Conservation (phyloP, 768 basidiomycete genomes). For the Mycena albidolilacea region DNA sequence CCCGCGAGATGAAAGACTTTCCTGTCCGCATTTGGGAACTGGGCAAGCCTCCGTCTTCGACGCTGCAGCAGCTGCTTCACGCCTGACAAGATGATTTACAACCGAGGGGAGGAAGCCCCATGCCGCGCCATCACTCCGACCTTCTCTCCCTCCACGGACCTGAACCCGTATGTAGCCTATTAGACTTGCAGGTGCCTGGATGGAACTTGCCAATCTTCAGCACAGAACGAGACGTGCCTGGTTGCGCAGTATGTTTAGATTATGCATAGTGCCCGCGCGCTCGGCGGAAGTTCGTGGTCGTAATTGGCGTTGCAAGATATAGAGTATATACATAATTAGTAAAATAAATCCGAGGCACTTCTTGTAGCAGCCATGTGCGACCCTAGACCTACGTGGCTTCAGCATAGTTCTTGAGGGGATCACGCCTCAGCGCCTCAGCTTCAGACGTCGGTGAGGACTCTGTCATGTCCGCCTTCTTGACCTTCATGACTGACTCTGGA, state of each 20-base stretch:
- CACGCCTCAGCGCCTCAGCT: slow-evolving; percentile 83
- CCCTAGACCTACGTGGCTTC: not conserved
- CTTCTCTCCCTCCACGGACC: slow-evolving; percentile 30
- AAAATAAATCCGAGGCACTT: slow-evolving; percentile 27
- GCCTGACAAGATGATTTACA: slow-evolving; percentile 7
- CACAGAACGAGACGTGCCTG: slow-evolving; percentile 24
- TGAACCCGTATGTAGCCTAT: slow-evolving; percentile 14
- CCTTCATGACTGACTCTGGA: slow-evolving; percentile 78
- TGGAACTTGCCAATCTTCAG: slow-evolving; percentile 16
- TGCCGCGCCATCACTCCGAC: slow-evolving; percentile 25
- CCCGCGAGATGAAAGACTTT: slow-evolving; percentile 25
- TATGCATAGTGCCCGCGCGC: slow-evolving; percentile 1
- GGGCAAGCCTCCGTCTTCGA: slow-evolving; percentile 27
- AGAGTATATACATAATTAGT: slow-evolving; percentile 34
- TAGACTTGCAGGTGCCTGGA: slow-evolving; percentile 27
- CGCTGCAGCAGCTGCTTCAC: slow-evolving; percentile 2
- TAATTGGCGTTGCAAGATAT: slow-evolving; percentile 24
- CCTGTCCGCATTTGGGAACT: not conserved
- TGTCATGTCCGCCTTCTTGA: slow-evolving; percentile 64
- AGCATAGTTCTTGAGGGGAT: slow-evolving; percentile 85
- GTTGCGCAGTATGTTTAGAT: slow-evolving; percentile 5
- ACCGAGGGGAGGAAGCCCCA: slow-evolving; percentile 1
- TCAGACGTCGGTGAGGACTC: slow-evolving; percentile 67
- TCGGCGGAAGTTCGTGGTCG: slow-evolving; percentile 17
- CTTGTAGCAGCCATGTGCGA: not conserved